Evolutionary conservation across 768 basidiomycete genomes (phyloP).

Genomic region (Xerocomellus intermedius): DNA sequence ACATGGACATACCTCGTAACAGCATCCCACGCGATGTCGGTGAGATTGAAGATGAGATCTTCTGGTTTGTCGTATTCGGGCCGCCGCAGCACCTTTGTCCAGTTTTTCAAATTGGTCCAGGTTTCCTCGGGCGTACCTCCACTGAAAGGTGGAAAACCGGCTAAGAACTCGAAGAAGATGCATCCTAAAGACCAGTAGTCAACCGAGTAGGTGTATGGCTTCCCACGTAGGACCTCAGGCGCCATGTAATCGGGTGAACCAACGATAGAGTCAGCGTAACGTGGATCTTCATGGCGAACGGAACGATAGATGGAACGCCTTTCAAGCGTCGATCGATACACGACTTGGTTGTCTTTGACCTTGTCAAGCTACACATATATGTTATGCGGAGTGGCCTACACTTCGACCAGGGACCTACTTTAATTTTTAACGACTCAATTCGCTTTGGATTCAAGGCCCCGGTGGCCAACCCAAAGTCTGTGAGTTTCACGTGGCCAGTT

Average conservation of each 20-base stretch:
- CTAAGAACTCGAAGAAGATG: slow-evolving; percentile 95
- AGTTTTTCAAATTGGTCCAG: slow-evolving; percentile 98
- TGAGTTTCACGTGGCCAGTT: slow-evolving; percentile 94
- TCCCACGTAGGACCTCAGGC: slow-evolving; percentile 88
- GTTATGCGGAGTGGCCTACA: background rate
- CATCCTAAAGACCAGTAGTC: slow-evolving; percentile 99
- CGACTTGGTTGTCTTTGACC: slow-evolving; percentile 89
- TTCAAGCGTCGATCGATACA: slow-evolving; percentile 91
- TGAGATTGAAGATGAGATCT: slow-evolving; percentile 94
- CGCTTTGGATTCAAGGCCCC: slow-evolving; percentile 92
- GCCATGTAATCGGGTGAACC: slow-evolving; percentile 99
- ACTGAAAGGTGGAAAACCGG: slow-evolving; percentile 97
- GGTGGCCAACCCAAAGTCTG: slow-evolving; percentile 97
- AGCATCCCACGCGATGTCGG: slow-evolving; percentile 91
- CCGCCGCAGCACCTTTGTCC: slow-evolving; percentile 87
- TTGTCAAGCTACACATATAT: slow-evolving; percentile 71
- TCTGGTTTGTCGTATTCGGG: slow-evolving; percentile 96
- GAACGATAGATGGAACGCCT: slow-evolving; percentile 93
- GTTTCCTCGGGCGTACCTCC: slow-evolving; percentile 96
- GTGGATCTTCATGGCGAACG: slow-evolving; percentile 83
- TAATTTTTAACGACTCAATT: slow-evolving; percentile 92
- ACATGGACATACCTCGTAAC: slow-evolving; percentile 65
- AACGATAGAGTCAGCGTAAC: slow-evolving; percentile 96
- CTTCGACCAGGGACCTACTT: slow-evolving; percentile 45
- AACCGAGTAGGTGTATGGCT: slow-evolving; percentile 93